Percentiles rank a stretch among this genome's conserved stretches.
phyloP scores from a whole-genome alignment of 805 yeast species.

The Deakozyma indianensis region DNA sequence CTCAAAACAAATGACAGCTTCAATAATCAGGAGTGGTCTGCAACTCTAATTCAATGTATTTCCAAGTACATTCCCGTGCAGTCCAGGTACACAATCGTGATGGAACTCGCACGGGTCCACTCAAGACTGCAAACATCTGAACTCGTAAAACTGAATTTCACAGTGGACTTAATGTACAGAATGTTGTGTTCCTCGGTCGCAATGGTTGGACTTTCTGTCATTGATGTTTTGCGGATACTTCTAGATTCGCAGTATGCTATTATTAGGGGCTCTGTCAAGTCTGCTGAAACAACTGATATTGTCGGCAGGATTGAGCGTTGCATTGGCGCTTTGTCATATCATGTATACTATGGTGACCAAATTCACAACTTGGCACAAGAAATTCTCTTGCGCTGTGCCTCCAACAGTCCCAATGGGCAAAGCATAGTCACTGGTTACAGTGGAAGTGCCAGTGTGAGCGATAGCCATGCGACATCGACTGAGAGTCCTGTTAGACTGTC shows the following conservation, averaged over 20 bases:
- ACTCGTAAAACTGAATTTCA: conserved; percentile 7
- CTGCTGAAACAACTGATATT: not conserved
- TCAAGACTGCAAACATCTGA: not conserved
- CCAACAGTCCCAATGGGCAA: not conserved
- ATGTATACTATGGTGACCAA: conserved; percentile 78
- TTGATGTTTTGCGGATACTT: conserved; percentile 51
- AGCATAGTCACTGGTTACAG: not conserved
- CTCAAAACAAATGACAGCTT: conserved; percentile 10
- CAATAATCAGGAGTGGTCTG: conserved; percentile 7
- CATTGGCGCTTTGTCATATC: conserved; percentile 57
- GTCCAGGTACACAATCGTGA: not conserved
- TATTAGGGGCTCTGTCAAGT: conserved; percentile 3
- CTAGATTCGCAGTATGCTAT: conserved; percentile 17
- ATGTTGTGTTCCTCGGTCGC: conserved; percentile 64
- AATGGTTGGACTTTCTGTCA: conserved; percentile 74
- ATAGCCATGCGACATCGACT: not conserved
- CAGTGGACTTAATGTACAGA: conserved; percentile 21
- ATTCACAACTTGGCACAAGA: conserved; percentile 68
- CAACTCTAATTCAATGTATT: conserved; percentile 9
- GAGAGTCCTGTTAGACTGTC: not conserved
- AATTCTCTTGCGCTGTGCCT: conserved; percentile 23
- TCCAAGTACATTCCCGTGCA: conserved; percentile 5
- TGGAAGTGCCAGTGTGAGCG: not conserved
- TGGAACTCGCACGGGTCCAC: not conserved
- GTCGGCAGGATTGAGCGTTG: conserved; percentile 21